Percentiles rank a stretch among this genome's conserved stretches.
Evolutionary conservation across 78 protist genomes (phyloP).

Genomic region (Monocercomonoides exilis): DNA sequence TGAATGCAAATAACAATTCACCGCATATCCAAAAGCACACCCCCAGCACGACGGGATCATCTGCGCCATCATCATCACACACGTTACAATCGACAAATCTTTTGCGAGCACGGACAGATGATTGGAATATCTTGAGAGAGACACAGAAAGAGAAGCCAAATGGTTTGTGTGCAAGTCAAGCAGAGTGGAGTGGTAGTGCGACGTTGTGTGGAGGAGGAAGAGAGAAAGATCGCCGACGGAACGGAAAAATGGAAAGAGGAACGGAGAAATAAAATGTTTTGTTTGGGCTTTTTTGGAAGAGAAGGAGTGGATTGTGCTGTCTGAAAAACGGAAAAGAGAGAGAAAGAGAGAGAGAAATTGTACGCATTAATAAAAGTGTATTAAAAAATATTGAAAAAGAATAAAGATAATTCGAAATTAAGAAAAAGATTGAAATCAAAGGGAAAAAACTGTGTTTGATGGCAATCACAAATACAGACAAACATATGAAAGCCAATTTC

Average conservation of each 20-base stretch:
- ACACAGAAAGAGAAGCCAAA: not conserved
- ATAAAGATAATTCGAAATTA: too few species aligned
- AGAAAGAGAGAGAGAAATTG: too few species aligned
- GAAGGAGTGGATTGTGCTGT: too few species aligned
- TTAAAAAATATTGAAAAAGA: too few species aligned
- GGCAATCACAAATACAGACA: too few species aligned
- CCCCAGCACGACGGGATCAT: not conserved
- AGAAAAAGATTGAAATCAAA: too few species aligned
- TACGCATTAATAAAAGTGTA: too few species aligned
- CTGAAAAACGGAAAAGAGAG: too few species aligned
- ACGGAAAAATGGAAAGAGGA: not conserved
- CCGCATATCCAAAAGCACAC: not conserved
- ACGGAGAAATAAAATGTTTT: not conserved
- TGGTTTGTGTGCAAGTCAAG: not conserved
- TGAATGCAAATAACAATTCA: too few species aligned
- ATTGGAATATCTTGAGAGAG: not conserved
- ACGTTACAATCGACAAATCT: not conserved
- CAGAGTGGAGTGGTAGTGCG: not conserved
- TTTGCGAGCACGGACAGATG: not conserved
- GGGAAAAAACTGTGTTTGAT: too few species aligned
- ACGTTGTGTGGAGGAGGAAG: not conserved
- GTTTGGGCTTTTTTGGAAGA: too few species aligned
- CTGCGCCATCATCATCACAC: not conserved
- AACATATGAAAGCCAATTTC: too few species aligned
- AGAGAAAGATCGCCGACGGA: not conserved